Percentiles rank a stretch among this genome's conserved stretches.
Evolutionary conservation across 2,329 filamentous ascomycete species (phyloP).

Genomic region (Hymenoscyphus fraxineus): DNA sequence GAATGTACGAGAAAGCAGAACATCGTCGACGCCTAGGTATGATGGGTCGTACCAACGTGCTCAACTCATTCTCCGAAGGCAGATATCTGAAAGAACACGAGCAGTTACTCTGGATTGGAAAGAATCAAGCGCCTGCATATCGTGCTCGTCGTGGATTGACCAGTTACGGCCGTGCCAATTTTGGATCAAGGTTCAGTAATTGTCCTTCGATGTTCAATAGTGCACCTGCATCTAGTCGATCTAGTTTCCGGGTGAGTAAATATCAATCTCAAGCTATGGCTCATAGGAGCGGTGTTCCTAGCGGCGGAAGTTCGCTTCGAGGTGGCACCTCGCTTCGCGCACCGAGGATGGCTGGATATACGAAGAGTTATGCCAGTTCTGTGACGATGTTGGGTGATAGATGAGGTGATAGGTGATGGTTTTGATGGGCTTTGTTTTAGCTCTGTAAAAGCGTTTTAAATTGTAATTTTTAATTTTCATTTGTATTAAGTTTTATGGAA

Average conservation of each 20-base stretch:
- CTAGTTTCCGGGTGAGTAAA: not conserved
- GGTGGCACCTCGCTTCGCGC: not conserved
- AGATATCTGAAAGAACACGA: slow-evolving; percentile 59
- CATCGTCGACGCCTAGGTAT: slow-evolving; percentile 55
- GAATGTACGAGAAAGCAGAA: slow-evolving; percentile 54
- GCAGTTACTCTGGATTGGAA: slow-evolving; percentile 52
- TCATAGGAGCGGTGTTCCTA: not conserved
- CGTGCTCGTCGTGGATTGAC: not conserved
- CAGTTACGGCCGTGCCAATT: not conserved
- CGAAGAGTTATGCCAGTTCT: slow-evolving; percentile 7
- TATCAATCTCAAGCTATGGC: not conserved
- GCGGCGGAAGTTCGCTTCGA: not conserved
- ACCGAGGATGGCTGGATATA: not conserved
- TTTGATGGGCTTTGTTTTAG: not conserved
- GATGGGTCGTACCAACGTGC: slow-evolving; percentile 54
- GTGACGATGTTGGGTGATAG: slow-evolving; percentile 4
- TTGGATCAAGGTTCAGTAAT: not conserved
- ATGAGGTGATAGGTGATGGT: not conserved
- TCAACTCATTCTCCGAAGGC: slow-evolving; percentile 55
- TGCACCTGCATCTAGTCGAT: not conserved
- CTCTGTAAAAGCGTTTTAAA: not conserved
- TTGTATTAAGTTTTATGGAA: not conserved
- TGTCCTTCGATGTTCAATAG: not conserved
- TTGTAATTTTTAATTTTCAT: not conserved
- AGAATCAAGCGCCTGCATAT: slow-evolving; percentile 11